Evolutionary conservation across 345 rosid species (phyloP), one percentile per base, ranked within the genome.

Genomic region (Eucalyptus victrix): DNA sequence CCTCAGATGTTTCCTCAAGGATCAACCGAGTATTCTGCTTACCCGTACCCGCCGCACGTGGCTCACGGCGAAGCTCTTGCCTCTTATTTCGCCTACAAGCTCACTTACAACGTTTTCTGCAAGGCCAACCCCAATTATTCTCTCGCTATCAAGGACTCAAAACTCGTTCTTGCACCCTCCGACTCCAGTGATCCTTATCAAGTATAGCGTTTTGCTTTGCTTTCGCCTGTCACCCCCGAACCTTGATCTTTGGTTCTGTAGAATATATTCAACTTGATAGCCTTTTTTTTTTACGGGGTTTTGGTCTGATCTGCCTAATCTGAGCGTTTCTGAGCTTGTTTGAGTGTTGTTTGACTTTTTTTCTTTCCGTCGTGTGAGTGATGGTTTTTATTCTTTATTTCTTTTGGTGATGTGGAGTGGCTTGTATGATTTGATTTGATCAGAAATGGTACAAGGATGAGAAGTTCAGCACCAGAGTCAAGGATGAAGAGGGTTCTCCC

Each of bases 361-460:
- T 65, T 53, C 12, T 62, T 17, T 45, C n/a, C 16, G 50, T 44
- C 26, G 51, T 1, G 56, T 24, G 80, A 37, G 12, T 4, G 6
- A 34, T 40, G 65, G 21, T 53, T 88, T 83, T 40, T 49, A 6
- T 42, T 44, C 28, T 24, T 16, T 60, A 40, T 12, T 21, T 47
- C 86, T 49, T 17, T 49, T 72, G 50, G 15, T 83, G 34, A 76
- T 88, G 89, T 51, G 90, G 81, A 19, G 80, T 87, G 80, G 88
- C 24, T 53, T 81, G 86, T 54, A 62, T 42, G 54, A 88, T 45
- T 56, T 87, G 42, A 53, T 87, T 89, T 87, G 80, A 90, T 88
- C 89, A 97, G 99, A 94, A 94, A 89, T 97, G 99, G 99, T 95
- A 90, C 93, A 97, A 95, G 93, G 99, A 96, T 87, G 97, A 97